These are phyloP conservation scores for Colletotrichum tropicale DNA, from an alignment of 2,329 filamentous ascomycete genomes.

Conservation along the genomic window DNA sequence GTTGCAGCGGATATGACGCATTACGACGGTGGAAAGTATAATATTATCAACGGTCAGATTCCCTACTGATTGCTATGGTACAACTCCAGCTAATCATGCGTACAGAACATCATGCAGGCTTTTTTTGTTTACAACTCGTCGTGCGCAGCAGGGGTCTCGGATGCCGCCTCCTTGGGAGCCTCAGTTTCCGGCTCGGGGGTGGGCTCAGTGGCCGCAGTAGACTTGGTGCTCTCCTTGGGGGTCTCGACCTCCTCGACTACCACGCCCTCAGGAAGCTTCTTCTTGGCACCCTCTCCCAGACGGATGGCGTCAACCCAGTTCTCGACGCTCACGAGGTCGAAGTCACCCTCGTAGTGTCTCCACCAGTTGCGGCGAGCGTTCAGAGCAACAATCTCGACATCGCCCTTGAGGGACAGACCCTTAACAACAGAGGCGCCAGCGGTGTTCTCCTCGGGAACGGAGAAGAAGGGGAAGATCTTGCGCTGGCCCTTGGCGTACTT, in stretches of 20 bases:
- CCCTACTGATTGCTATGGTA: constrained; percentile 3
- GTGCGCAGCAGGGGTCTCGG: constrained; percentile 36
- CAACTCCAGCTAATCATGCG: not conserved
- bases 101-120: not conserved
- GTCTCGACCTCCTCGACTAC: constrained; percentile 39
- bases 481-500: constrained; percentile 72
- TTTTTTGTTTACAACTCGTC: constrained; percentile 52
- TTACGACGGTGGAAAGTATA: not conserved
- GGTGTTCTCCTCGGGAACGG: constrained; percentile 59
- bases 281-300: constrained; percentile 84
- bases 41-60: constrained; percentile 5
- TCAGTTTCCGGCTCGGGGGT: constrained; percentile 27
- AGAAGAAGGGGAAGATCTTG: constrained; percentile 83
- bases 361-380: constrained; percentile 90
- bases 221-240: not conserved
- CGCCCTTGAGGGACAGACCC: constrained; percentile 64
- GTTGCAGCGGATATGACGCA: not conserved
- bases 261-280: constrained; percentile 70
- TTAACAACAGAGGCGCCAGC: constrained; percentile 49
- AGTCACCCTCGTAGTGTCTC: constrained; percentile 71
- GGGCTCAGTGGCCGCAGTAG: constrained; percentile 17
- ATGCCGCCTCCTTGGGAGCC: constrained; percentile 39
- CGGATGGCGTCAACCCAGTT: constrained; percentile 90
- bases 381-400: constrained; percentile 77
- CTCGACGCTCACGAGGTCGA: constrained; percentile 70